Base-by-base conservation (phyloP, 1,139 yeast genomes). In the Blastobotrys aristatus region DNA sequence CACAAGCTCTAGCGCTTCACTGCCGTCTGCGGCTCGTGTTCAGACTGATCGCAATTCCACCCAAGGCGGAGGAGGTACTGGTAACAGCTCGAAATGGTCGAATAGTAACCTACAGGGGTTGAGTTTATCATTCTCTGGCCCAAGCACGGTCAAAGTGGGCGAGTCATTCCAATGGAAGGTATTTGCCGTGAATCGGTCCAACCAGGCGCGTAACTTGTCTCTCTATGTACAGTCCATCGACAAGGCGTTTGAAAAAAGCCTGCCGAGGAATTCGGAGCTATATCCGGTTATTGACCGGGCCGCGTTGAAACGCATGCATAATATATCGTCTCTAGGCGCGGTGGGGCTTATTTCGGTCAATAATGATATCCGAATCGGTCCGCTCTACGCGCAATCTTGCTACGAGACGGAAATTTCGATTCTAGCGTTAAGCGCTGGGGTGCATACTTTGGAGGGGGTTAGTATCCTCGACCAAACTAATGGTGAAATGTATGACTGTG, bases 401-500 rank as follows among this genome's bases (percentile, higher is more conserved):
- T 81, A 73, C 59, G 92, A 85, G 57, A 76, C 87, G 1, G 79
- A 76, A 42, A 66, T 86, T 20, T 72, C 71, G 49, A 63, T 86
- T 46, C 67, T 83, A 48, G 90, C 89, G 0, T 67, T 84, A 8
- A 75, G 79, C 32, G 71, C 75, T 52, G 95, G 95, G 0, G 74
- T 82, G 8, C 81, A 75, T 60, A 77, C 79, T 43, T 67, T 86
- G 29, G 81, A 77, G 49, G 90, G 88, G 1, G 72, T 84, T 16
- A 76, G 77, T 49, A 70, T 86, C 7, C 74, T 81, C 46, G 95
- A 86, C 59, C 69, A 80, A 10, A 62, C 63, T 34, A 74, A 80
- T 24, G 89, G 92, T 2, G 92, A 84, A 53, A 78, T 81, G 1
- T 72, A 82, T 54, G 90, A 82, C 53, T 82, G 86, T 60, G 90